These are phyloP conservation scores for Dactylellina parvicollis DNA, from an alignment of 2,329 filamentous ascomycete genomes.

Conservation along the genomic window DNA sequence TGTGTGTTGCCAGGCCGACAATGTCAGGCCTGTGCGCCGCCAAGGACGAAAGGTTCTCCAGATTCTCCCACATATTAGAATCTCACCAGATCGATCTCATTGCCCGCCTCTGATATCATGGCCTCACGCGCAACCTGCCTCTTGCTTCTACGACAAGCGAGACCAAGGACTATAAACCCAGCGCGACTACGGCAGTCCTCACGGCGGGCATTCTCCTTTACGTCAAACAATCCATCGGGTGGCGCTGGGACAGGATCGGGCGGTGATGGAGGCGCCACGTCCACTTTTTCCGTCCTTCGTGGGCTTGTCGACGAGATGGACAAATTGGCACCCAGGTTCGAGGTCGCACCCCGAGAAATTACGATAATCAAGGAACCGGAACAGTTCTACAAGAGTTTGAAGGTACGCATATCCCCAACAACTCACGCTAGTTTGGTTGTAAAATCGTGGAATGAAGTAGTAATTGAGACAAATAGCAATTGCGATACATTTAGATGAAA, in stretches of 20 bases:
- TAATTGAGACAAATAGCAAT: conserved; percentile 52
- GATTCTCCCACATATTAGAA: too few species aligned
- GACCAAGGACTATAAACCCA: conserved; percentile 28
- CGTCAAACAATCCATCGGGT: conserved; percentile 21
- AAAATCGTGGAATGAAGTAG: conserved; percentile 43
- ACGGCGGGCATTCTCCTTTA: conserved; percentile 39
- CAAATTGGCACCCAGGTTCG: conserved; percentile 87
- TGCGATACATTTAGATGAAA: conserved; percentile 70
- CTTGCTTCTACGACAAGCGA: conserved; percentile 37
- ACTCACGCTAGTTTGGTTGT: conserved; percentile 20
- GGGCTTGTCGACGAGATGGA: conserved; percentile 78
- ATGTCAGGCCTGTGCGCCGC: neutral
- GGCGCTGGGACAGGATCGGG: conserved; percentile 33
- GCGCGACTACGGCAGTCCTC: conserved; percentile 14
- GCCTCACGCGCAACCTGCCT: conserved; percentile 40
- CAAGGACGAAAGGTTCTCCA: conserved; percentile 4
- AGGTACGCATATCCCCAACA: conserved; percentile 68
- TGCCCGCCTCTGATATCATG: conserved; percentile 19
- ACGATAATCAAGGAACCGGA: conserved; percentile 79
- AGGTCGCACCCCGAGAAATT: conserved; percentile 82
- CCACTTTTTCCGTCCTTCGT: conserved; percentile 39
- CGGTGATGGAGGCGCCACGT: conserved; percentile 34
- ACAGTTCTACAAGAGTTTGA: conserved; percentile 92
- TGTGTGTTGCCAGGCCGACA: too few species aligned
- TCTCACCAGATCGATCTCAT: neutral